phyloP scores from a whole-genome alignment of 1,139 yeast species.

The Magnusiomyces fungicola region DNA sequence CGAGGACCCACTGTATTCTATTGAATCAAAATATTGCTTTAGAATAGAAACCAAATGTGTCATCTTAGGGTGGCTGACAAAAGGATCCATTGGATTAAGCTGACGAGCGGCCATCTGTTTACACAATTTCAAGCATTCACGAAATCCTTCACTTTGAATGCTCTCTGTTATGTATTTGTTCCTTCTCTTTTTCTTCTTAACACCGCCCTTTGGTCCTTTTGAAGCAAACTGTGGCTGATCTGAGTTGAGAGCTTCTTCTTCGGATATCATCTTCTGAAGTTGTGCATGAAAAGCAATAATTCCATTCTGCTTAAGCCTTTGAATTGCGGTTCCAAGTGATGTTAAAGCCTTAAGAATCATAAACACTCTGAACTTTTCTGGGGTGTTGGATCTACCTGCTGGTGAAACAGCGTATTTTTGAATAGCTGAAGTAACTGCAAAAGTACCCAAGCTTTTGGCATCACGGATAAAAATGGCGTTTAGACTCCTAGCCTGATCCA shows the following conservation, averaged over 20 bases:
- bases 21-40: conserved; percentile 41
- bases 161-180: conserved; percentile 35
- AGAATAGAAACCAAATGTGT: conserved; percentile 54
- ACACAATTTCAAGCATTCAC: conserved; percentile 40
- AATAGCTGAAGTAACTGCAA: conserved; percentile 62
- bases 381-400: conserved; percentile 19
- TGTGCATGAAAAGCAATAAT: conserved; percentile 62
- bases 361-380: conserved; percentile 22
- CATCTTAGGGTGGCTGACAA: conserved; percentile 71
- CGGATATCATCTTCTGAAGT: conserved; percentile 18
- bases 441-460: conserved; percentile 62
- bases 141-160: conserved; percentile 45
- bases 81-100: conserved; percentile 31
- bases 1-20: conserved; percentile 32
- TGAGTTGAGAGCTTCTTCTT: neutral
- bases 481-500: conserved; percentile 48
- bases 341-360: conserved; percentile 46
- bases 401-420: conserved; percentile 35
- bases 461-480: conserved; percentile 57
- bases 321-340: conserved; percentile 57
- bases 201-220: conserved; percentile 9
- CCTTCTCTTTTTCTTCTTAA: conserved; percentile 19
- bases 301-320: conserved; percentile 67
- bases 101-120: conserved; percentile 34
- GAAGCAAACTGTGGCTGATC: too few species aligned